These are phyloP conservation scores for Terfezia claveryi DNA, from an alignment of 495 filamentous ascomycete genomes.

Conservation along the genomic window DNA sequence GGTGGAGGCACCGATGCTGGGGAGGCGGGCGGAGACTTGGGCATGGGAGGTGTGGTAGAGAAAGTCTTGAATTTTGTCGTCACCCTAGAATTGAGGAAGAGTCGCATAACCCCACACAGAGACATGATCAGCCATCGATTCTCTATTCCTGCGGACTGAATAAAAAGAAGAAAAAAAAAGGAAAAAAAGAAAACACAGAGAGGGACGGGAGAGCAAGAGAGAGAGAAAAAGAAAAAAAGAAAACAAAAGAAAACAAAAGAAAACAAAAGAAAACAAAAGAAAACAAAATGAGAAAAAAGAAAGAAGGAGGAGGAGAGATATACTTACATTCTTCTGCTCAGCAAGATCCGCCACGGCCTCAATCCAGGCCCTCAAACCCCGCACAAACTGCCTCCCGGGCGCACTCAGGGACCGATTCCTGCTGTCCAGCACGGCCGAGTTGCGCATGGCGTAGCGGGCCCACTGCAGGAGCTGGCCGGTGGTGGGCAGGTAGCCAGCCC, in stretches of 20 bases:
- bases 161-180: neutral
- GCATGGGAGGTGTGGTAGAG: constrained; percentile 17
- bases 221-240: no score
- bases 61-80: constrained; percentile 20
- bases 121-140: neutral
- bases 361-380: constrained; percentile 18
- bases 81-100: constrained; percentile 1
- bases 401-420: constrained; percentile 11
- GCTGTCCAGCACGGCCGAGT: constrained; percentile 9
- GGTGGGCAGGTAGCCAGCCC: constrained; percentile 12
- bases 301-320: neutral
- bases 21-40: constrained; percentile 4
- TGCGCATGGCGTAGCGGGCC: constrained; percentile 12
- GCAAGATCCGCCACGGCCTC: constrained; percentile 13
- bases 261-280: no score
- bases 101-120: neutral
- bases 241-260: no score
- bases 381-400: constrained; percentile 14
- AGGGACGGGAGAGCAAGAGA: neutral
- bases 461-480: constrained; percentile 13
- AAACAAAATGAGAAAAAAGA: neutral
- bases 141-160: no score
- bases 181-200: no score
- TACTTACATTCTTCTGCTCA: constrained; percentile 13
- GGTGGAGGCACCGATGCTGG: constrained; percentile 6